Conservation (phyloP, 1,139 yeast genomes). For the Yamadazyma sp. region DNA sequence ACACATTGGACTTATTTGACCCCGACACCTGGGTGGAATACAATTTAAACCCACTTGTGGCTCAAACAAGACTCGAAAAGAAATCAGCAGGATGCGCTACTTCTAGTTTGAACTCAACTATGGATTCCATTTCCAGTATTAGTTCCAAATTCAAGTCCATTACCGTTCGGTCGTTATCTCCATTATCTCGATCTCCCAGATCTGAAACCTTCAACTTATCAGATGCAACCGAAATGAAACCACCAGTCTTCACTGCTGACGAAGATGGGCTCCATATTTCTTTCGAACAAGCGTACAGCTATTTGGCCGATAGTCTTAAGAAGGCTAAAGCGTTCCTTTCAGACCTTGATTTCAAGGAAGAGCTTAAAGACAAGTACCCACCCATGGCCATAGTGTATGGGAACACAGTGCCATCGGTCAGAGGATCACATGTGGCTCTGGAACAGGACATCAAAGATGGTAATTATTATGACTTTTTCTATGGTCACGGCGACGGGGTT, state of each 20-base stretch:
- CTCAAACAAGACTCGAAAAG: slow-evolving; percentile 33
- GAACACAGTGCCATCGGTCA: slow-evolving; percentile 76
- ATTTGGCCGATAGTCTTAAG: slow-evolving; percentile 59
- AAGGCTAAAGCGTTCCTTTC: slow-evolving; percentile 59
- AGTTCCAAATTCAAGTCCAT: slow-evolving; percentile 23
- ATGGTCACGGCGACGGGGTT: slow-evolving; percentile 94
- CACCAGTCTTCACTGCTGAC: slow-evolving; percentile 5
- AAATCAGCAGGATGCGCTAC: slow-evolving; percentile 6
- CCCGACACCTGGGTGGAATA: slow-evolving; percentile 79
- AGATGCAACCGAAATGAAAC: neutral
- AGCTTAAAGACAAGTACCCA: slow-evolving; percentile 56
- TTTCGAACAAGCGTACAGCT: slow-evolving; percentile 63
- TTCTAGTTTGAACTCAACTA: slow-evolving; percentile 13
- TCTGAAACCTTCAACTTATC: slow-evolving; percentile 5
- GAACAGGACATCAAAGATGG: slow-evolving; percentile 68
- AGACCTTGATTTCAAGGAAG: slow-evolving; percentile 56
- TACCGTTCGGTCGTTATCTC: slow-evolving; percentile 19
- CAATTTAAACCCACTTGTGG: slow-evolving; percentile 73
- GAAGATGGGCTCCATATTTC: slow-evolving; percentile 26
- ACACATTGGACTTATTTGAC: slow-evolving; percentile 74
- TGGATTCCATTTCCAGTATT: slow-evolving; percentile 23
- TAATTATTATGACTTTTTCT: slow-evolving; percentile 69
- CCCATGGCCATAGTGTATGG: slow-evolving; percentile 84
- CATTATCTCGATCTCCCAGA: slow-evolving; percentile 10
- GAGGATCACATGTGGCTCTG: slow-evolving; percentile 68